Evolutionary conservation across 805 yeast species (phyloP), one percentile per base, ranked within the genome.

Genomic region (Suhomyces sp.): DNA sequence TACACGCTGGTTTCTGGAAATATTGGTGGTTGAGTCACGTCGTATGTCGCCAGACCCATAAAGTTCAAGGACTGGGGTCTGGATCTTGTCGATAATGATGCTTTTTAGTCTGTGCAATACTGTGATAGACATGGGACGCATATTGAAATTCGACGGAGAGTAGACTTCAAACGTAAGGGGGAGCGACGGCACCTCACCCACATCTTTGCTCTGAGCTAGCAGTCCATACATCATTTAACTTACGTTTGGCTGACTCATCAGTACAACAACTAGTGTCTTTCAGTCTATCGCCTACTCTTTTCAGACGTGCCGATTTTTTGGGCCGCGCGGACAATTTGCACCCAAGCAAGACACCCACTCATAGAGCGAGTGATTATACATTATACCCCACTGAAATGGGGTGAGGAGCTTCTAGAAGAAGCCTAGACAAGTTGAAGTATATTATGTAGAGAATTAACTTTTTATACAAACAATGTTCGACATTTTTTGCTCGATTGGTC

Each of bases 121-220:
- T 3, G 63, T 61, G 17, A 60, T 48, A 8, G 47, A 31, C 19
- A 53, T 12, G 13, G 61, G 52, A 20, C 47, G 50, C 10, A 53
- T 44, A 37, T 20, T 47, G 39, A 25, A 15, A 33, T 17, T 25
- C 4, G 41, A 35, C 4, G 50, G 40, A 10, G 52, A 39, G 24
- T 39, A 47, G 3, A 60, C 56, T 20, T 57, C 60, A 48, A 61
- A 61, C 13, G 62, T 47, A 13, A 58, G 47, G n/a, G 64, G 64
- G 6, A 31, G 44, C 27, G 12, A 20, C 9, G 17, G 29, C 3
- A 19, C 10, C 3, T 12, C 44, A 12, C 20, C n/a, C 20, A 9
- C 12, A 13, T 22, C 44, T 6, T 10, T 22, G 6, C 25, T 17
- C 22, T 17, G 17, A 13, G 44, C 27, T 41, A 17, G 20, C 24